A percentile compares a stretch with the other conserved stretches of the same genome.
These are phyloP conservation scores for Candida ovalis DNA, from an alignment of 805 yeast species.

Conservation along the genomic window DNA sequence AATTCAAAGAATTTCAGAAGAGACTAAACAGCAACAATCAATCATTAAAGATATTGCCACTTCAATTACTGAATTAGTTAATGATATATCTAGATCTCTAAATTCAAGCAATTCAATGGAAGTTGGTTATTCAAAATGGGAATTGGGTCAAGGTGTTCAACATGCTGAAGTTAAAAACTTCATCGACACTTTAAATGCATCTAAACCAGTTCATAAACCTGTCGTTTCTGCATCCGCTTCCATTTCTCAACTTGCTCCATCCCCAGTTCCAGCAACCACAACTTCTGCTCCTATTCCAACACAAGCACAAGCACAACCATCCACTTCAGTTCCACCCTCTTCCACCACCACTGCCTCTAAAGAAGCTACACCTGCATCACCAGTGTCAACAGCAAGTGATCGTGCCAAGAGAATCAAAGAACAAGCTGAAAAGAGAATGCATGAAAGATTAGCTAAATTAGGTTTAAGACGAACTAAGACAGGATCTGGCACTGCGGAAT, in stretches of 20 bases:
- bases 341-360: slow-evolving; percentile 15
- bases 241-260: not conserved
- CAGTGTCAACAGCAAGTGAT: slow-evolving; percentile 34
- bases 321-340: slow-evolving; percentile 7
- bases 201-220: slow-evolving; percentile 4
- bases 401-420: slow-evolving; percentile 79
- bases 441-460: slow-evolving; percentile 74
- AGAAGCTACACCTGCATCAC: not conserved
- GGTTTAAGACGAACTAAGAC: slow-evolving; percentile 51
- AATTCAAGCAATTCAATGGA: slow-evolving; percentile 31
- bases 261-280: not conserved
- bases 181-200: slow-evolving; percentile 48
- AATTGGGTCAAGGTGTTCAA: slow-evolving; percentile 72
- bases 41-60: slow-evolving; percentile 69
- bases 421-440: slow-evolving; percentile 79
- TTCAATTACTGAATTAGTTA: slow-evolving; percentile 59
- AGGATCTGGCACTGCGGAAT: slow-evolving; percentile 1
- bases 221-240: slow-evolving; percentile 3
- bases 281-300: not conserved
- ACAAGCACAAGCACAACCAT: not conserved
- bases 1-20: slow-evolving; percentile 46
- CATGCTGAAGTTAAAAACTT: slow-evolving; percentile 58
- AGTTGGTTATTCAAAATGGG: slow-evolving; percentile 69
- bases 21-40: slow-evolving; percentile 50
- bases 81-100: slow-evolving; percentile 34